phyloP scores from a whole-genome alignment of 768 basidiomycete genomes.

The Amanita subjunquillea region DNA sequence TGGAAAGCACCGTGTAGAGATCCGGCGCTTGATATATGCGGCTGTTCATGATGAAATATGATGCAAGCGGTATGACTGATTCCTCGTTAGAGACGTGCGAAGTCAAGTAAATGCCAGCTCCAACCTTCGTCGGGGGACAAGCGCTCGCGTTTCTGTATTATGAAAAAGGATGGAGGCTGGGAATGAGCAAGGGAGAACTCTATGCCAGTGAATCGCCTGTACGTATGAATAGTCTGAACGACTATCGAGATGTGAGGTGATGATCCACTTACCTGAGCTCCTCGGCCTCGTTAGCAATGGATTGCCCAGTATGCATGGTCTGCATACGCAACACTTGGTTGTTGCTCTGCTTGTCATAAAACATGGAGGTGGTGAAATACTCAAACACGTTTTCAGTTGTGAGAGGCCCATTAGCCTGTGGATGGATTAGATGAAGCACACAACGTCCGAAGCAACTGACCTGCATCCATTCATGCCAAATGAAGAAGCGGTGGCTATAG shows the following conservation, averaged over 20 bases:
- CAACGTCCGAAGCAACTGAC: conserved; percentile 21
- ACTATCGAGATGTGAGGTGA: neutral
- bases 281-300: conserved; percentile 71
- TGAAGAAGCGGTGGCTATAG: conserved; percentile 75
- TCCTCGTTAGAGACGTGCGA: conserved; percentile 6
- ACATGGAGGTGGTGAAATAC: conserved; percentile 86
- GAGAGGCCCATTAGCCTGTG: conserved; percentile 67
- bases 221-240: neutral
- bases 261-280: conserved; percentile 60
- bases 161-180: conserved; percentile 70
- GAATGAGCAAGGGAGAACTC: conserved; percentile 83
- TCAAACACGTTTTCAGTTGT: conserved; percentile 75
- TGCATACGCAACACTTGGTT: conserved; percentile 93
- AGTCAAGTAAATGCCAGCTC: conserved; percentile 12
- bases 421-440: conserved; percentile 1
- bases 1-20: conserved; percentile 74
- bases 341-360: conserved; percentile 90
- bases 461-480: conserved; percentile 89
- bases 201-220: conserved; percentile 75
- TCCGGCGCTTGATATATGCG: conserved; percentile 86
- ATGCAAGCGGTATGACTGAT: conserved; percentile 65
- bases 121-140: conserved; percentile 76
- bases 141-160: conserved; percentile 85
- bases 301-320: conserved; percentile 75
- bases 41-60: conserved; percentile 84